A percentile compares a stretch with the other conserved stretches of the same genome.
These are phyloP conservation scores for Penicillium macrosclerotiorum DNA, from an alignment of 495 filamentous ascomycete genomes.

Conservation along the genomic window DNA sequence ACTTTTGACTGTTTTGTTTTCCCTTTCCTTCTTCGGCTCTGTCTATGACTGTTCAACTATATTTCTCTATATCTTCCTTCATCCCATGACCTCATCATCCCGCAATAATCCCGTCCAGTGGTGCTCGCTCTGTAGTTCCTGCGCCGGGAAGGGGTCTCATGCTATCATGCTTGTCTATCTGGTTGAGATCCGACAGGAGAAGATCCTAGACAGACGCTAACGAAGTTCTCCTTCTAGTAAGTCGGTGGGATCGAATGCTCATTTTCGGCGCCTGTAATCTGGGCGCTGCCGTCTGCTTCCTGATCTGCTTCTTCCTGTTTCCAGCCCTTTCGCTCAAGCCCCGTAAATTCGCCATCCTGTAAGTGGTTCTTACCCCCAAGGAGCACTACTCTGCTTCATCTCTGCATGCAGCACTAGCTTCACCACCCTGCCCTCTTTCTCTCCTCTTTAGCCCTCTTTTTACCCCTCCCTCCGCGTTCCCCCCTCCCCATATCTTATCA, in stretches of 20 bases:
- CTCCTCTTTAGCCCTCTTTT: background rate
- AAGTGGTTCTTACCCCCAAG: conserved; percentile 62
- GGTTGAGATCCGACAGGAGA: conserved; percentile 19
- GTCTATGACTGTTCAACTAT: background rate
- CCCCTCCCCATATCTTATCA: background rate
- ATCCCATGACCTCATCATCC: conserved; percentile 21
- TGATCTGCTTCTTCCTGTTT: conserved; percentile 86
- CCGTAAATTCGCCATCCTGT: conserved; percentile 94
- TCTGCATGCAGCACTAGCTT: conserved; percentile 2
- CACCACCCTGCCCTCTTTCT: conserved; percentile 2
- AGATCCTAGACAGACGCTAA: conserved; percentile 18
- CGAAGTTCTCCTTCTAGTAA: conserved; percentile 62
- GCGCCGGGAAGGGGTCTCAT: conserved; percentile 34
- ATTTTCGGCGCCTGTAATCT: conserved; percentile 91
- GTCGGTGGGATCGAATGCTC: conserved; percentile 92
- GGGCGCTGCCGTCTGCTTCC: conserved; percentile 86
- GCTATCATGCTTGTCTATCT: conserved; percentile 20
- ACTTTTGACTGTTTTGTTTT: too few species aligned
- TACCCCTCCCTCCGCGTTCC: background rate
- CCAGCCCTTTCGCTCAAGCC: conserved; percentile 75
- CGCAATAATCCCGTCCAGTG: conserved; percentile 23
- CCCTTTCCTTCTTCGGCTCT: background rate
- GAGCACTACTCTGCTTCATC: conserved; percentile 4
- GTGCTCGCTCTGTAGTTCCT: conserved; percentile 43
- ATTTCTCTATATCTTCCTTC: too few species aligned